Percentiles rank a stretch among this genome's conserved stretches.
Conservation (phyloP, 139 green algal genomes). For the Micractinium conductrix region DNA sequence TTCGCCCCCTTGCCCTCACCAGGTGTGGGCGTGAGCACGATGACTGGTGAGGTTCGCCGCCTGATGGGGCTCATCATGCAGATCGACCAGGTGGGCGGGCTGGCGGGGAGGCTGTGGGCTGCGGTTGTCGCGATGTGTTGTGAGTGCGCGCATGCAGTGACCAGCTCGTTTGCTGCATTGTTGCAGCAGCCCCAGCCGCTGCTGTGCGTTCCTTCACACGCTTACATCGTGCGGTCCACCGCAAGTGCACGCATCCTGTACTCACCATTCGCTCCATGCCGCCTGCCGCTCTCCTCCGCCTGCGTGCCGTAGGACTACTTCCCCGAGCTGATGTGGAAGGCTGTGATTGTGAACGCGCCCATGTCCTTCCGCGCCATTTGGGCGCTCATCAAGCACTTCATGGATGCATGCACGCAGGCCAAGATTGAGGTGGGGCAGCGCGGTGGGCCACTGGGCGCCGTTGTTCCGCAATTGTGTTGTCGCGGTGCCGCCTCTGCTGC, state of each 20-base stretch:
- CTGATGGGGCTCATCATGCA: constrained; percentile 57
- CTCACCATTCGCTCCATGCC: no score
- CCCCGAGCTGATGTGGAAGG: constrained; percentile 83
- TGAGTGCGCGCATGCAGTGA: no score
- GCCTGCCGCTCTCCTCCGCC: background rate
- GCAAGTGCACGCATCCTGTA: no score
- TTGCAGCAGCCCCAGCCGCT: no score
- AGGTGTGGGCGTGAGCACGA: constrained; percentile 49
- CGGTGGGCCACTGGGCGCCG: no score
- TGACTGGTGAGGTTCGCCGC: constrained; percentile 58
- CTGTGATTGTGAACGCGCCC: constrained; percentile 87
- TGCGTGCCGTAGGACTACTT: constrained; percentile 70
- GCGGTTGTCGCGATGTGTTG: no score
- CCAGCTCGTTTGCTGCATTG: no score
- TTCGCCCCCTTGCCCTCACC: background rate
- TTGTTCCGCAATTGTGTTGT: no score
- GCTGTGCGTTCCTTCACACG: no score
- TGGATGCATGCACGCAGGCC: constrained; percentile 77
- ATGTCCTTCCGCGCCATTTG: constrained; percentile 64
- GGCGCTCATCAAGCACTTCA: constrained; percentile 72
- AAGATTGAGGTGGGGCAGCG: constrained; percentile 81
- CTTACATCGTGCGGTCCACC: no score
- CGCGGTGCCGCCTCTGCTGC: no score
- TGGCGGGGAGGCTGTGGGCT: no score
- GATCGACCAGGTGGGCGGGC: constrained; percentile 47